Evolutionary conservation across 305 asterid species (phyloP), one percentile per base, ranked within the genome.

Genomic region (Solanum chacoense): DNA sequence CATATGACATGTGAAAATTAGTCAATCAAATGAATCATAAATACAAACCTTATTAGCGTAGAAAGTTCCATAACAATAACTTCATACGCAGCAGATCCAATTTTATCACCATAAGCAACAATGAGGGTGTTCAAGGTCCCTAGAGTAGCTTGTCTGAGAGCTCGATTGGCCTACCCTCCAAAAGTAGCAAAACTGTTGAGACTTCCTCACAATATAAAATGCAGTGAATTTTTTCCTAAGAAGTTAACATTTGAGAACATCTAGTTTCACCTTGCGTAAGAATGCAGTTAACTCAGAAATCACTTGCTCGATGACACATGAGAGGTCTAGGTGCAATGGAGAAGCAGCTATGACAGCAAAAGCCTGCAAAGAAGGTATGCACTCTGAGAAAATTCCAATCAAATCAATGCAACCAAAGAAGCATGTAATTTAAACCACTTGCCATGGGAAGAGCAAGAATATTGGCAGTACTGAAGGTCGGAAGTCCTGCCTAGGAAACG

Each of bases 291-390:
- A 91, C 93, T 98, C 99, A 26, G 99, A 90, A 88, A 96, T 95
- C 75, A 98, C 99, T 83, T 95, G 97, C 94, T 96, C 98, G 85
- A 96, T 90, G 89, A 95, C 95, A 91, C 98, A 96, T 29, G 98
- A 95, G 85, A 98, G 92, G 92, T 98, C 97, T 28, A 98, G 94
- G 92, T 95, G 99, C 91, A 98, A 92, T 31, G 98, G 97, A 93
- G 99, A 98, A 88, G 98, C 94, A 31, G 99, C 98, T 91, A 98
- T 98, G 88, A 96, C 98, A 86, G 98, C 96, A 92, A 98, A 96
- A 85, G 99, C 99, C 99, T 98, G 95, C 91, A 91, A 89, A 87
- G 20, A 87, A 12, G 31, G 32, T 28, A 28, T 50, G 72, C 31
- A 38, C 79, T 45, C 65, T 72, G 89, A 36, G 32, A 40, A 69